Base-by-base conservation (phyloP, 2,329 filamentous ascomycete species). In the Penicillium sp. region DNA sequence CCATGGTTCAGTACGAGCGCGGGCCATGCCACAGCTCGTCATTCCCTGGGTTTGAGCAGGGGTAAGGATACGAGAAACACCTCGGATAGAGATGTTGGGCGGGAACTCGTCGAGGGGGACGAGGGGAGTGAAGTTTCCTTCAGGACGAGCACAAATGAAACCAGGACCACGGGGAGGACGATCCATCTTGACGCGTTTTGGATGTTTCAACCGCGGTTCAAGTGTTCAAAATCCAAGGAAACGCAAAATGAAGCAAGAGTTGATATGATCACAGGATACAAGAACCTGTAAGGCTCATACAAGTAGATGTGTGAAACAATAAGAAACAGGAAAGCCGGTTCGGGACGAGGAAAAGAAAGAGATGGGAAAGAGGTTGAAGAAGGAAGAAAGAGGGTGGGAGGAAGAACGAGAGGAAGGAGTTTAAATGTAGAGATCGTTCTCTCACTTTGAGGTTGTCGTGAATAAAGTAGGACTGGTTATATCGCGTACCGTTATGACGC, bases 91-190 rank as follows among this genome's bases (percentile, higher is more conserved):
- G 39, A 80, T 50, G 21, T 67, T 62, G 2, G 65, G 24, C 3
- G 78, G 77, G 1, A 81, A 67, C 59, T 81, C 79, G 58, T 80
- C 79, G 5, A 79, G 63, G 6, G 78, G 74, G 44, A 81, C 67
- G 13, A 81, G 70, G 5, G 78, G 76, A 19, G 73, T 74, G 44
- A 78, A 57, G 8, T 64, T 68, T 29, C 76, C 75, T 63, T 77
- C 72, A 39, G 73, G 70, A 35, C 78, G 76, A 41, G 73, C 68
- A 46, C 77, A 69, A 61, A 78, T 80, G 60, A 74, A 78, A 55
- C 70, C 69, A 37, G 77, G 76, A 48, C 69, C 72, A 48, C 8
- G 72, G 9, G 27, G 27, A 29, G 27, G 27, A 29, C 27, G 27
- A 29, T 29, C 61, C 39, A 41, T 41, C 19, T 22, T 41, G 19